These are phyloP conservation scores for Pythium brassicae DNA, from an alignment of 352 stramenopile species.

Conservation along the genomic window DNA sequence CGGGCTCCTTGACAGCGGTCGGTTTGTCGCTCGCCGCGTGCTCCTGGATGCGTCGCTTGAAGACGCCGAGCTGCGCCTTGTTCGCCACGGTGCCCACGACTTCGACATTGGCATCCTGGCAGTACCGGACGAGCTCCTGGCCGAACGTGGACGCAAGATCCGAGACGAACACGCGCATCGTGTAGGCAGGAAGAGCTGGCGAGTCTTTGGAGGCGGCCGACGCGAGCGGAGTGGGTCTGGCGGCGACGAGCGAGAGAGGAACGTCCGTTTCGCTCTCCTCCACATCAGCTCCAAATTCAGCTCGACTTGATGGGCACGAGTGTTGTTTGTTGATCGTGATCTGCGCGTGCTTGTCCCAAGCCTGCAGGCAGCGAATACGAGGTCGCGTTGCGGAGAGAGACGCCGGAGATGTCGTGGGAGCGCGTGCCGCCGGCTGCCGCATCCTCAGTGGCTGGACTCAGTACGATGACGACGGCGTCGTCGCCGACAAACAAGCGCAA, in stretches of 20 bases:
- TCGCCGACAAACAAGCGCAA: conserved; percentile 47
- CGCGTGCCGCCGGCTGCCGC: conserved; percentile 7
- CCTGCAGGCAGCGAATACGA: no score
- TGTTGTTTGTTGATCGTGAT: no score
- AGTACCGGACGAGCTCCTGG: conserved; percentile 41
- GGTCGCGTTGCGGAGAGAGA: no score
- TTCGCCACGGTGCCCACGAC: conserved; percentile 51
- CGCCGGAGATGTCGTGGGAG: conserved; percentile 23
- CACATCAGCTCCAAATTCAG: no score
- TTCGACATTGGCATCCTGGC: conserved; percentile 62
- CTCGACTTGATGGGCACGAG: neutral
- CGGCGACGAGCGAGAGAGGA: neutral
- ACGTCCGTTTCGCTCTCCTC: neutral
- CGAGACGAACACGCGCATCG: conserved; percentile 74
- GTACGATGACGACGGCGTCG: conserved; percentile 1
- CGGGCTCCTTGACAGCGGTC: conserved; percentile 41
- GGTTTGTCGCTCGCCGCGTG: conserved; percentile 49
- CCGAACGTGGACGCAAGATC: conserved; percentile 61
- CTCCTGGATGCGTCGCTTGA: conserved; percentile 55
- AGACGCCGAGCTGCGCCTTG: conserved; percentile 32
- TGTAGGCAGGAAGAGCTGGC: neutral
- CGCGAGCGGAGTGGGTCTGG: neutral
- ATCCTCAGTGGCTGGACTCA: conserved; percentile 2
- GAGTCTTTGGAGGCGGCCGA: no score
- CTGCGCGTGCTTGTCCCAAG: no score